Base-by-base conservation (phyloP, 495 filamentous ascomycete species). In the Penicillium parvum region DNA sequence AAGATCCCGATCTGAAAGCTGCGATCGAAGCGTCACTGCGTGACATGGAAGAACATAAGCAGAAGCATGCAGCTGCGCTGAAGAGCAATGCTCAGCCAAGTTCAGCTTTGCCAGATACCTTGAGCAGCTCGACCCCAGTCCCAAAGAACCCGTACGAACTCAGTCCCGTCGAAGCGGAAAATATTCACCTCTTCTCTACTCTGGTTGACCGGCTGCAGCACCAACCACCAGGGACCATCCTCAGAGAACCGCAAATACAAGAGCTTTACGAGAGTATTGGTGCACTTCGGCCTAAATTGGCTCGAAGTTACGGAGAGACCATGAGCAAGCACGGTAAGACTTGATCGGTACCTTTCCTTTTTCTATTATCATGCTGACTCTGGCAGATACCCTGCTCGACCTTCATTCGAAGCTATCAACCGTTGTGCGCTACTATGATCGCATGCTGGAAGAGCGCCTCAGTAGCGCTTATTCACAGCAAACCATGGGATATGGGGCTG, bases 1-100 rank as follows among this genome's bases (percentile, higher is more conserved):
- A 96, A 41, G 92, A 98, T 60, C 82, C 89, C 11, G 90, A 98
- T 58, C 68, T 98, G 26, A 94, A 94, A 58, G 90, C 92, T 26
- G 92, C 92, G 9, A 97, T 98, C 58, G 91, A 90, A 23, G 92
- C 94, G 17, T 96, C 91, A n/a, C 63, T 98, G 32, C 83, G 85
- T 32, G 92, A 98, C 60, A 96, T 97, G 91, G 92, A 98, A 67
- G 83, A 95, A 59, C 94, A 98, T 52, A 97, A 97, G 66, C 87
- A 92, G 63, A 83, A 79, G 46, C 85, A 96, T 66, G 82, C 88
- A 7, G 82, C 83, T 18, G 78, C 78, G 16, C 66, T 96, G 54
- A 92, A 92, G 51, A 82, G 85, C 48, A 67, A 72, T 11, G 58
- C 70, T 3, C 67, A 76, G 12, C 53, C 68, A 2, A 63, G 73